Base-by-base conservation (phyloP, 352 stramenopile genomes). In the Aphanomyces invadans region DNA sequence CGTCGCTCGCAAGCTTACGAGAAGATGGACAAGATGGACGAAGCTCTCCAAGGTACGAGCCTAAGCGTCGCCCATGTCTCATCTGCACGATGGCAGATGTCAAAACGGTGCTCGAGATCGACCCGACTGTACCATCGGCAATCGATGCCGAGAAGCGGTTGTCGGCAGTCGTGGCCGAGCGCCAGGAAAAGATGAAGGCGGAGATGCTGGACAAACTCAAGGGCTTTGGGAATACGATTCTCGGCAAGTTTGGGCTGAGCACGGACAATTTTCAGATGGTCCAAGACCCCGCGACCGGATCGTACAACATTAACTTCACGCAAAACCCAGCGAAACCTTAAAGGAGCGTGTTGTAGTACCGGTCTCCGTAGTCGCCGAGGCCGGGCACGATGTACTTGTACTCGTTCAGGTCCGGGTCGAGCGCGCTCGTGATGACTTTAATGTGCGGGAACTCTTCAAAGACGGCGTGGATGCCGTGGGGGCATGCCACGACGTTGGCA, bases 261-360 rank as follows among this genome's bases (percentile, higher is more conserved):
- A 90, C 98, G 25, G 97, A 99, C 81, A 99, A 99, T 76, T 99
- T 99, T 74, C 88, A 99, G 75, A 93, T 99, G 70, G 89, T 98
- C 10, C 88, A 99, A 82, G 96, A 99, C 80, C 96, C 96, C 26
- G 81, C 87, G 7, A 98, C 90, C 7, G 97, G 97, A 39, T 97
- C 91, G 32, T 99, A 99, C 82, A 98, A 83, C 65, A 97, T 99
- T 74, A 97, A 97, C 73, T 98, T 96, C 68, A 36, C 60, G n/a
- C 60, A 67, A 48, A 67, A 19, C 11, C 46, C 49, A n/a, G 44
- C 25, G 23, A 59, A 67, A 31, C 60, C 60, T 81, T 62, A 69
- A 72, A 52, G 51, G 19, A 31, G 19, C 51, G 79, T 86, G 59
- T 80, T 79, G 49, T 79, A 98, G 76, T 95, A 98, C 53, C 92